Evolutionary conservation across 2,329 filamentous ascomycete genomes (phyloP).

Genomic region (Monosporascus sp.): DNA sequence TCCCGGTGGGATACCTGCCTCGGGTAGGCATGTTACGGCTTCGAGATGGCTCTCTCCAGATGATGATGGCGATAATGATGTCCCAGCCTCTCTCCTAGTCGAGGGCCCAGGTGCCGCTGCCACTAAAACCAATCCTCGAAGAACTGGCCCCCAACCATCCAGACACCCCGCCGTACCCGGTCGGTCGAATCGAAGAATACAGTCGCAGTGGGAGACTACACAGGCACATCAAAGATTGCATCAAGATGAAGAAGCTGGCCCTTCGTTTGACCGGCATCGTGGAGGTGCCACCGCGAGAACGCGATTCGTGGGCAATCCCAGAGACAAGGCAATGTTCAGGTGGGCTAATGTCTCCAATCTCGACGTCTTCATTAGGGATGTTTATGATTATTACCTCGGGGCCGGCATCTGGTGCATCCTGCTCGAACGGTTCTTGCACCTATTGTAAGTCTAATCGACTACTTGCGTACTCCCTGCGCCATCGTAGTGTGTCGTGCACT

Average conservation of each 20-base stretch:
- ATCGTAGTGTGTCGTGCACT: conserved; percentile 2
- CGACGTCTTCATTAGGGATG: conserved; percentile 77
- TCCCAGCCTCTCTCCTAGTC: conserved; percentile 58
- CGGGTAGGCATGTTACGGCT: conserved; percentile 10
- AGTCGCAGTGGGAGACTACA: conserved; percentile 49
- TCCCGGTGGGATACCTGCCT: conserved; percentile 7
- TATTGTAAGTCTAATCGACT: conserved; percentile 53
- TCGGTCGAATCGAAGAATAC: conserved; percentile 37
- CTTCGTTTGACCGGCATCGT: conserved; percentile 7
- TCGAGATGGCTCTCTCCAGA: conserved; percentile 26
- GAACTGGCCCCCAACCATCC: conserved; percentile 16
- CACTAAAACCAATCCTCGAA: conserved; percentile 17
- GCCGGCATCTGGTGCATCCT: conserved; percentile 83
- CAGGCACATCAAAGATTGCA: conserved; percentile 49
- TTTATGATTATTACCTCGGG: conserved; percentile 81
- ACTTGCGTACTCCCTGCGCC: conserved; percentile 2
- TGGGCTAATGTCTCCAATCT: conserved; percentile 90
- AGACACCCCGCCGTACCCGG: conserved; percentile 31
- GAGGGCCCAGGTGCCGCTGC: conserved; percentile 35
- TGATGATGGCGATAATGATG: conserved; percentile 47
- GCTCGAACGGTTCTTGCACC: conserved; percentile 62
- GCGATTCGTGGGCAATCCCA: conserved; percentile 30
- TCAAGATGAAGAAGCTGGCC: conserved; percentile 27
- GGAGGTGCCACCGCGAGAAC: conserved; percentile 13
- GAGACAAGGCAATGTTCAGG: conserved; percentile 81